Percentiles rank a stretch among this genome's conserved stretches.
Conservation (phyloP, 2,329 filamentous ascomycete genomes). For the Leptographium procerum region DNA sequence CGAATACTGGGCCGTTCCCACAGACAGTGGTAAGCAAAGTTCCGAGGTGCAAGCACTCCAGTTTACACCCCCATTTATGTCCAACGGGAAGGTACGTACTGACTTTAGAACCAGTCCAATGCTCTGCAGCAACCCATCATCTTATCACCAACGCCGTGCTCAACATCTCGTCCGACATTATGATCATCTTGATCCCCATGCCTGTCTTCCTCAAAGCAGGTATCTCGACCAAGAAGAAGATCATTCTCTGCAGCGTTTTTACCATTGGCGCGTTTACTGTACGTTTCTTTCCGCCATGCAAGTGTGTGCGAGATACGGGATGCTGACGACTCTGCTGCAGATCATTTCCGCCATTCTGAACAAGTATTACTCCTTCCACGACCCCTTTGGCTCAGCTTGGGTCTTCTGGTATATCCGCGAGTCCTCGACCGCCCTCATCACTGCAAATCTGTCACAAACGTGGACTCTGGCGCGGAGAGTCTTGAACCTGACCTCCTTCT, state of each 20-base stretch:
- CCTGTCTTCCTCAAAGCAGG: slow-evolving; percentile 39
- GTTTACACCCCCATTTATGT: no score
- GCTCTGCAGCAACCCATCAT: slow-evolving; percentile 44
- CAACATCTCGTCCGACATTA: slow-evolving; percentile 48
- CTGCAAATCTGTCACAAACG: slow-evolving; percentile 30
- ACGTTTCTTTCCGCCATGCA: slow-evolving; percentile 12
- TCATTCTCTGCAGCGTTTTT: slow-evolving; percentile 36
- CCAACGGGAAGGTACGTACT: neutral
- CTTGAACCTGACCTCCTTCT: slow-evolving; percentile 24
- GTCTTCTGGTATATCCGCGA: slow-evolving; percentile 35
- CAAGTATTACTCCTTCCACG: slow-evolving; percentile 30
- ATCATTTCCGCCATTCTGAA: slow-evolving; percentile 39
- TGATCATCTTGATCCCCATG: slow-evolving; percentile 47
- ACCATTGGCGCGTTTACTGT: slow-evolving; percentile 35
- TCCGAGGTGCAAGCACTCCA: neutral
- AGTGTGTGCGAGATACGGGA: neutral
- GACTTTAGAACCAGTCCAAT: slow-evolving; percentile 32
- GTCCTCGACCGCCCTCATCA: slow-evolving; percentile 32
- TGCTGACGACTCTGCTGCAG: slow-evolving; percentile 14
- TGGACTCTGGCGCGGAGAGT: slow-evolving; percentile 30
- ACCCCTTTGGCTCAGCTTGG: slow-evolving; percentile 27
- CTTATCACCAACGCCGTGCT: slow-evolving; percentile 46
- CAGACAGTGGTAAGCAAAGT: neutral
- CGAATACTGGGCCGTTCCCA: slow-evolving; percentile 39
- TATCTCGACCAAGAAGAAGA: slow-evolving; percentile 38